Evolutionary conservation across 1,139 yeast genomes (phyloP), one percentile per base, ranked within the genome.

Genomic region (Debaryomyces sp.): DNA sequence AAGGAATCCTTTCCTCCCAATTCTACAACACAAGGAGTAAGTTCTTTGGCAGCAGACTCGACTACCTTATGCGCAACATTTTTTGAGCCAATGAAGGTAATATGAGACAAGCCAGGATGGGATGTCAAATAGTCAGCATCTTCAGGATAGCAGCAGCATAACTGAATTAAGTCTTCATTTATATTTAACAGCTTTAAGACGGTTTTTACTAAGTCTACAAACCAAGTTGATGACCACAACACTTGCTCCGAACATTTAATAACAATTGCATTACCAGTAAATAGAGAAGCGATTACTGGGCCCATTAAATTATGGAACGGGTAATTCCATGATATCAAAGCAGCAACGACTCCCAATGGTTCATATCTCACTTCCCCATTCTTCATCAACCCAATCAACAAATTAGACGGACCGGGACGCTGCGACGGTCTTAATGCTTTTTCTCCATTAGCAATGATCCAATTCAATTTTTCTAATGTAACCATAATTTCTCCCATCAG

Each of bases 201-300:
- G 8, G 84, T 75, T 59, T 82, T 85, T 12, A 90, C 87, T 64
- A 94, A 74, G 34, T 67, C 69, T 43, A 88, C 76, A 61, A 87
- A 94, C 76, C 87, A 88, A 52, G 77, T 81, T 7, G 97, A 88
- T 10, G 97, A 89, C 98, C 98, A 94, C 34, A 89, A 87, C 2
- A 94, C 98, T 60, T 90, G 89, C 66, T 94, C 99, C 4, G 97
- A 89, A 68, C 99, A 92, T 66, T 94, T 94, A 46, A 94, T 85
- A 5, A 94, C 84, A 47, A 91, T 85, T 10, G 94, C 92, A 64
- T 94, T 92, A 6, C 99, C 99, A 5, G 96, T 82, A 63, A 91
- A 89, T 24, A 94, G 68, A 1, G 95, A 82, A 1, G 97, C 96
- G 51, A 92, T 84, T 1, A 92, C 75, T 1, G 99, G 99, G 1